A percentile compares a stretch with the other conserved stretches of the same genome.
phyloP scores from a whole-genome alignment of 2,329 filamentous ascomycete genomes.

The Aspergillus cejpii region DNA sequence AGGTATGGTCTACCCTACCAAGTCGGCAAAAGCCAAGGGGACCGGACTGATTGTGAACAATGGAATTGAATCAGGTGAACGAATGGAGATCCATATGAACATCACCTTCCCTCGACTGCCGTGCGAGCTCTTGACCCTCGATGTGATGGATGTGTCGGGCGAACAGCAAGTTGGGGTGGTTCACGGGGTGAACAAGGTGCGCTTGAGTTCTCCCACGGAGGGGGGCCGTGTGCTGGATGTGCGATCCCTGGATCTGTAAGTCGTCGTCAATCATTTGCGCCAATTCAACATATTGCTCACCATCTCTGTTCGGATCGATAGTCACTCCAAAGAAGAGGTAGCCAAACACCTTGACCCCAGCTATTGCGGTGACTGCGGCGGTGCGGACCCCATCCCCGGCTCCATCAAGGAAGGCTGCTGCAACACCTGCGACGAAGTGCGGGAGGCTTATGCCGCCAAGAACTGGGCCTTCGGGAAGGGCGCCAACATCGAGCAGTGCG shows the following conservation, averaged over 20 bases:
- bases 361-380: constrained; percentile 93
- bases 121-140: constrained; percentile 90
- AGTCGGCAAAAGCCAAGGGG: neutral
- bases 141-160: constrained; percentile 98
- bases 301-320: constrained; percentile 27
- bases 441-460: constrained; percentile 82
- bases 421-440: constrained; percentile 93
- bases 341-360: constrained; percentile 75
- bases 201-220: constrained; percentile 63
- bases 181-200: constrained; percentile 87
- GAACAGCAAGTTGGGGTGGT: constrained; percentile 93
- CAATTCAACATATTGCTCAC: constrained; percentile 7
- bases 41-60: constrained; percentile 11
- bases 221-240: constrained; percentile 70
- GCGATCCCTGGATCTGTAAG: constrained; percentile 61
- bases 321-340: constrained; percentile 60
- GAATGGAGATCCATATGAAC: constrained; percentile 99
- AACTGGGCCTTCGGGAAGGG: constrained; percentile 93
- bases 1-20: constrained; percentile 50
- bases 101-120: constrained; percentile 90
- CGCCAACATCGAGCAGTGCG: constrained; percentile 89
- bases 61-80: constrained; percentile 59
- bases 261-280: constrained; percentile 11
- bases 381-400: constrained; percentile 64
- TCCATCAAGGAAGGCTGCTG: constrained; percentile 83